These are phyloP conservation scores for Sonneratia alba DNA, from an alignment of 345 rosid species.

Conservation along the genomic window DNA sequence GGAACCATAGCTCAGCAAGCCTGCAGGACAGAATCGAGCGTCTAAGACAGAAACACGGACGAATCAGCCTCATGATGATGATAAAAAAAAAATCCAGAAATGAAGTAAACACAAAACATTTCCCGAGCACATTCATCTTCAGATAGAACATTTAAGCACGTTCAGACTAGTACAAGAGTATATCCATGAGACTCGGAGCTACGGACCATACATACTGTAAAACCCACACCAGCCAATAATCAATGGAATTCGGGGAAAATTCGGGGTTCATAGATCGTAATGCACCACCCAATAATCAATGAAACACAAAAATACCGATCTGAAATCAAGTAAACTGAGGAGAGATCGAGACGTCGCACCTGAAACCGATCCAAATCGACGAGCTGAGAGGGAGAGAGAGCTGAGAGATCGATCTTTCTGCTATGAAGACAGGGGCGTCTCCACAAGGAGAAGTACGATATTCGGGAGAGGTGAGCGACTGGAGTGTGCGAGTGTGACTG, in stretches of 20 bases:
- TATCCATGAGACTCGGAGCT: no score
- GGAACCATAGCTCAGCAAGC: slow-evolving; percentile 4
- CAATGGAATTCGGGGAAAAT: neutral
- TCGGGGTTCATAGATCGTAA: neutral
- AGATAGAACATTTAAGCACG: neutral
- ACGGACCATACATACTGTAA: no score
- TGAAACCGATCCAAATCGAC: neutral
- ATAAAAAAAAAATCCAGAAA: neutral
- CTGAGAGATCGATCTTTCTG: neutral
- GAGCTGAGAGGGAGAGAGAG: neutral
- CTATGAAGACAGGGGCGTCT: neutral
- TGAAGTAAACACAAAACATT: neutral
- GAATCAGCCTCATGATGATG: neutral
- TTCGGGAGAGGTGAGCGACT: neutral
- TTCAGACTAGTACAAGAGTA: neutral
- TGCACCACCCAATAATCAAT: neutral
- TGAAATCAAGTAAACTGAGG: neutral
- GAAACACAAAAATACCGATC: neutral
- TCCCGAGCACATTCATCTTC: neutral
- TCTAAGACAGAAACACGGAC: neutral
- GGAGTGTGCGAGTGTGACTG: neutral
- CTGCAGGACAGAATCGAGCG: neutral
- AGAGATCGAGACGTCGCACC: slow-evolving; percentile 1
- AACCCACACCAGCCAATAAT: no score
- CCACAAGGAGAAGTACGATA: neutral